A percentile compares a stretch with the other conserved stretches of the same genome.
Conservation (phyloP, 805 yeast species). For the Jamesozyma spencerorum region DNA sequence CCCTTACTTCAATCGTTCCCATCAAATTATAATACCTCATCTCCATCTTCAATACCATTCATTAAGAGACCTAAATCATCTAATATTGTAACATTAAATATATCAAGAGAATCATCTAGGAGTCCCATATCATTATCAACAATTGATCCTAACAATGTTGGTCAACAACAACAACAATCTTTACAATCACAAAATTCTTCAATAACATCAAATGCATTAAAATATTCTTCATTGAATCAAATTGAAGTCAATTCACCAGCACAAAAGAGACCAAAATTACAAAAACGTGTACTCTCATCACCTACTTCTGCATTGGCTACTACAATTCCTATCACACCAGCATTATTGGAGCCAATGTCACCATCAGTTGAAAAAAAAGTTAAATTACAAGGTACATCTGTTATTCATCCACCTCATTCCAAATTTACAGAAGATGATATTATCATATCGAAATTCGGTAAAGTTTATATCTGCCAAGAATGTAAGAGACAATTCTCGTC, state of each 20-base stretch:
- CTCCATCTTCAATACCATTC: slow-evolving; percentile 10
- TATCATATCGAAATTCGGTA: slow-evolving; percentile 28
- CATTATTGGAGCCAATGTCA: neutral
- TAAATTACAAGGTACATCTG: slow-evolving; percentile 6
- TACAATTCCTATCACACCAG: slow-evolving; percentile 2
- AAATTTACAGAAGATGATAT: slow-evolving; percentile 27
- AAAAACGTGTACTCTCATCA: slow-evolving; percentile 6
- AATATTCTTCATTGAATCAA: slow-evolving; percentile 7
- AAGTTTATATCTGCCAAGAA: slow-evolving; percentile 30
- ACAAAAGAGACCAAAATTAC: slow-evolving; percentile 3
- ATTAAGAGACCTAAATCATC: slow-evolving; percentile 27
- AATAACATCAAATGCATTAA: neutral
- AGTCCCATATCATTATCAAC: slow-evolving; percentile 18
- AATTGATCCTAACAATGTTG: neutral
- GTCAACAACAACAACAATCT: slow-evolving; percentile 1
- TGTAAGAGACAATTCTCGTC: slow-evolving; percentile 31
- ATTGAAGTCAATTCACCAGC: slow-evolving; percentile 5
- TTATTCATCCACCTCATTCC: slow-evolving; percentile 15
- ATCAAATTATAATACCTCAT: slow-evolving; percentile 3
- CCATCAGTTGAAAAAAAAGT: slow-evolving; percentile 1
- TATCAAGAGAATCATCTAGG: slow-evolving; percentile 27
- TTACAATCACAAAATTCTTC: neutral
- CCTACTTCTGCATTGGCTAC: slow-evolving; percentile 7
- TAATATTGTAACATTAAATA: slow-evolving; percentile 27
- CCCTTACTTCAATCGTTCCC: slow-evolving; percentile 4